Conservation (phyloP, 2,329 filamentous ascomycete genomes). For the Trichoderma endophyticum region DNA sequence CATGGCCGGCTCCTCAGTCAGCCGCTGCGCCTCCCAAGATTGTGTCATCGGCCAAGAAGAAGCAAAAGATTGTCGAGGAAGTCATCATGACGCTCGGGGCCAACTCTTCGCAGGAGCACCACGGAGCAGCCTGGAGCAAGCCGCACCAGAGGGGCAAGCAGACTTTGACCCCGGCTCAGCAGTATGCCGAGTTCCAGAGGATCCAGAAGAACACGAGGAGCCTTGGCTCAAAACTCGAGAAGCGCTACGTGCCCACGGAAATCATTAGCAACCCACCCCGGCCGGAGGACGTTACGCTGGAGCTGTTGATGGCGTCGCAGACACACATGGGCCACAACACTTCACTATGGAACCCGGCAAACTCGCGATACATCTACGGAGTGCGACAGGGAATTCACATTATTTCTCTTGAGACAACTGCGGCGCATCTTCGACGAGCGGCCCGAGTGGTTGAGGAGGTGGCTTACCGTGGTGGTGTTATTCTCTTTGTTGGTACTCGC, state of each 20-base stretch:
- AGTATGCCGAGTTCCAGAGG: conserved; percentile 39
- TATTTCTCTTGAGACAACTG: conserved; percentile 85
- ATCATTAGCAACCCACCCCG: conserved; percentile 70
- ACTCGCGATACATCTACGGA: conserved; percentile 91
- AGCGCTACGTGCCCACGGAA: conserved; percentile 62
- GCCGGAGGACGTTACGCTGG: conserved; percentile 79
- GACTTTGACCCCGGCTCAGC: conserved; percentile 36
- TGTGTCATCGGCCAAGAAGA: conserved; percentile 29
- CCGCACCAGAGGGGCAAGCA: conserved; percentile 32
- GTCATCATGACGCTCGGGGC: conserved; percentile 34
- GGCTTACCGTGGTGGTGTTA: conserved; percentile 73
- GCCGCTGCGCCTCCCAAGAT: conserved; percentile 25
- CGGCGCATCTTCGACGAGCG: conserved; percentile 84
- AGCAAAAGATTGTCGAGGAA: conserved; percentile 35
- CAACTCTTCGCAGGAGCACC: conserved; percentile 36
- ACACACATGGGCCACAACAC: conserved; percentile 88
- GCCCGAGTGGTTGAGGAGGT: conserved; percentile 91
- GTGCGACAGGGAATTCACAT: conserved; percentile 86
- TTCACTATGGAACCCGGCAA: conserved; percentile 90
- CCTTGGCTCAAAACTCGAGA: conserved; percentile 49
- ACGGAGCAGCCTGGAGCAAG: conserved; percentile 33
- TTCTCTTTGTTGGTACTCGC: conserved; percentile 88
- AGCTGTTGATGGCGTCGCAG: conserved; percentile 84
- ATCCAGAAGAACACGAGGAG: conserved; percentile 42
- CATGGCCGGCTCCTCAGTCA: conserved; percentile 26